phyloP scores from a whole-genome alignment of 257 asterid genomes.

The Catharanthus roseus region DNA sequence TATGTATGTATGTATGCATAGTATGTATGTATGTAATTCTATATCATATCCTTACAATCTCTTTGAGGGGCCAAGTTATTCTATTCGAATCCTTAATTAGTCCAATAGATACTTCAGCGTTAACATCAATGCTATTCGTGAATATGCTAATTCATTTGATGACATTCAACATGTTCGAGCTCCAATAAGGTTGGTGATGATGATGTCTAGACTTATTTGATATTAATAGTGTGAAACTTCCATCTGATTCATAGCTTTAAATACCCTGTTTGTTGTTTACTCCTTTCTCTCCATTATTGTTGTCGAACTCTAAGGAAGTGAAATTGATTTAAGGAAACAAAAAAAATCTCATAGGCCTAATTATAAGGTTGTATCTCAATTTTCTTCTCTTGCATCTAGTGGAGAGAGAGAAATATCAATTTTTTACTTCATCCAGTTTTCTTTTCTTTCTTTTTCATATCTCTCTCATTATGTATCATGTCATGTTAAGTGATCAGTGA shows the following conservation, averaged over 20 bases:
- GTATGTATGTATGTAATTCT: neutral
- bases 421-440: neutral
- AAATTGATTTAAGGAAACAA: no score
- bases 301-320: neutral
- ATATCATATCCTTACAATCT: slow-evolving; percentile 1
- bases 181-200: slow-evolving; percentile 63
- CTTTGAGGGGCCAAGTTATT: neutral
- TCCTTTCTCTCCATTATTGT: neutral
- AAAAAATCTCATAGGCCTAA: neutral
- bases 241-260: neutral
- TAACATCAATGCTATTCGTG: slow-evolving; percentile 68
- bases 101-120: slow-evolving; percentile 73
- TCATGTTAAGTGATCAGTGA: neutral
- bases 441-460: neutral
- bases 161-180: slow-evolving; percentile 88
- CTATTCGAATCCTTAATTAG: slow-evolving; percentile 45
- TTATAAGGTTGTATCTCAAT: neutral
- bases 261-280: neutral
- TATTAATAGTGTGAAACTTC: neutral
- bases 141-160: slow-evolving; percentile 57
- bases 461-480: neutral
- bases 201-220: neutral
- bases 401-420: neutral
- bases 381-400: neutral
- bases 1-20: neutral